Percentiles rank a stretch among this genome's conserved stretches.
Conservation (phyloP, 2,329 filamentous ascomycete species). For the Paraconiothyrium brasiliense region DNA sequence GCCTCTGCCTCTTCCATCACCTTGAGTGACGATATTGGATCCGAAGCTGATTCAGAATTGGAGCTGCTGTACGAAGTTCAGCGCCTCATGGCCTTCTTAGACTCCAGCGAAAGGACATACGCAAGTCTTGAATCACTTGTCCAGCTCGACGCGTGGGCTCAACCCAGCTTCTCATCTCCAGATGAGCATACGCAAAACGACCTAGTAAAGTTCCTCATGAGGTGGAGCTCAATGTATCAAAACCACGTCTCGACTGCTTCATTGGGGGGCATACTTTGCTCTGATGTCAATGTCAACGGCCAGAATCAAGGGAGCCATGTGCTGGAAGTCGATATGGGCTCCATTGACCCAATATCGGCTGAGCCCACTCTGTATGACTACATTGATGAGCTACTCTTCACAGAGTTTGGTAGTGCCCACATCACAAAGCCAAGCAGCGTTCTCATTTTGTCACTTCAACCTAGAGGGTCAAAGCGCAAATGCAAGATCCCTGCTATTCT, state of each 20-base stretch:
- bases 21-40: slow-evolving; percentile 53
- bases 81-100: slow-evolving; percentile 69
- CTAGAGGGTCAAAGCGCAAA: slow-evolving; percentile 46
- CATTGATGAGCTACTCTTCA: slow-evolving; percentile 60
- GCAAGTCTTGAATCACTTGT: slow-evolving; percentile 64
- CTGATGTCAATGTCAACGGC: slow-evolving; percentile 49
- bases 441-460: slow-evolving; percentile 57
- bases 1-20: slow-evolving; percentile 60
- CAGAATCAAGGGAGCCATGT: slow-evolving; percentile 36
- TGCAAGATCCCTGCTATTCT: slow-evolving; percentile 64
- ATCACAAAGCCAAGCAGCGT: slow-evolving; percentile 58
- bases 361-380: slow-evolving; percentile 62
- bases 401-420: slow-evolving; percentile 39
- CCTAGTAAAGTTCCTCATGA: slow-evolving; percentile 58
- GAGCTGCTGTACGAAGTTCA: slow-evolving; percentile 66
- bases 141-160: slow-evolving; percentile 51
- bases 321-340: slow-evolving; percentile 38
- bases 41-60: slow-evolving; percentile 38
- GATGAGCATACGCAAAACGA: slow-evolving; percentile 43
- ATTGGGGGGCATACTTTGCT: slow-evolving; percentile 56
- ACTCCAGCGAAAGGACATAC: slow-evolving; percentile 66
- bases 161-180: slow-evolving; percentile 17
- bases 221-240: slow-evolving; percentile 59
- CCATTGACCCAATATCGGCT: slow-evolving; percentile 23
- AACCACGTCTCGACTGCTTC: slow-evolving; percentile 53